A percentile compares a stretch with the other conserved stretches of the same genome.
Evolutionary conservation across 805 yeast species (phyloP).

Genomic region (Pichia californica): DNA sequence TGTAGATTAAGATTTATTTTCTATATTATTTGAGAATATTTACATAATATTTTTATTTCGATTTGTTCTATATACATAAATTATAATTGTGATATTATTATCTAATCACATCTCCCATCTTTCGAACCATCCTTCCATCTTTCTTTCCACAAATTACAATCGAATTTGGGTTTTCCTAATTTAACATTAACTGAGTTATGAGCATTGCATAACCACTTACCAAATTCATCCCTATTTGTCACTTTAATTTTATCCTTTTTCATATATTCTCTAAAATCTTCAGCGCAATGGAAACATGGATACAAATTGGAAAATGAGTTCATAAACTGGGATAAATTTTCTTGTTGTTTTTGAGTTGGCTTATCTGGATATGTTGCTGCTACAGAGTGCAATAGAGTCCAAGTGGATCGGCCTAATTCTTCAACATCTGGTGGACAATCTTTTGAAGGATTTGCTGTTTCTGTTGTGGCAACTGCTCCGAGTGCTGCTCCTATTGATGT

Average conservation of each 20-base stretch:
- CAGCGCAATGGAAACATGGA: conserved; percentile 93
- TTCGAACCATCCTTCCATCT: conserved; percentile 97
- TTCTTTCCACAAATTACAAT: conserved; percentile 84
- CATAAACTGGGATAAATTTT: conserved; percentile 66
- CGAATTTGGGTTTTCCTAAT: conserved; percentile 78
- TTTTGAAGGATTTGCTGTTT: conserved; percentile 30
- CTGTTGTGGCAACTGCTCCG: conserved; percentile 10
- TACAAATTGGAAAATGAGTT: conserved; percentile 69
- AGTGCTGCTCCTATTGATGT: conserved; percentile 14
- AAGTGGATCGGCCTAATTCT: conserved; percentile 73
- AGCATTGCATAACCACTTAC: conserved; percentile 90
- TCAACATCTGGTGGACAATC: conserved; percentile 86
- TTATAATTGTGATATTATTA: too few relatives aligned
- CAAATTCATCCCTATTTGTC: conserved; percentile 67
- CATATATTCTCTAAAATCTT: conserved; percentile 67
- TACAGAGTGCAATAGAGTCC: conserved; percentile 87
- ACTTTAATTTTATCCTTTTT: conserved; percentile 48
- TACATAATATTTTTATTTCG: too few relatives aligned
- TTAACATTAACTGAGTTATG: conserved; percentile 90
- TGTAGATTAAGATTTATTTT: too few relatives aligned
- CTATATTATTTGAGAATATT: too few relatives aligned
- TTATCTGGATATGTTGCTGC: conserved; percentile 82
- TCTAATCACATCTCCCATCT: conserved; percentile 40
- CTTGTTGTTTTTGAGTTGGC: conserved; percentile 57
- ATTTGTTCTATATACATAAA: too few relatives aligned